A percentile compares a stretch with the other conserved stretches of the same genome.
phyloP scores from a whole-genome alignment of 2,329 filamentous ascomycete species.

The Rhinocladiella mackenziei region DNA sequence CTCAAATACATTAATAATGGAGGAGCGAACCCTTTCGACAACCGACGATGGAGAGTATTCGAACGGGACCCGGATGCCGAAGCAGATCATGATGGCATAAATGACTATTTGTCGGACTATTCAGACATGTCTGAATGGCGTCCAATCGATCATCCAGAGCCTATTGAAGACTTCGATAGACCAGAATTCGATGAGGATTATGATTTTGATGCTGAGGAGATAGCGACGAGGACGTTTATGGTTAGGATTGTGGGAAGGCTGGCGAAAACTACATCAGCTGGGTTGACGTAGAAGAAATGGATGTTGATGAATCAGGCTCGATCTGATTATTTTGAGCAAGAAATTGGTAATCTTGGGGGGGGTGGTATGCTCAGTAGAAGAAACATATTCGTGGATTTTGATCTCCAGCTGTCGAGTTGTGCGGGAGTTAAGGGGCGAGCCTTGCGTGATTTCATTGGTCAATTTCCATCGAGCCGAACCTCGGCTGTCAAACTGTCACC shows the following conservation, averaged over 20 bases:
- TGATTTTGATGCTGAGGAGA: constrained; percentile 12
- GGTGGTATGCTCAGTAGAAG: too few relatives aligned
- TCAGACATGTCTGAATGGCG: constrained; percentile 15
- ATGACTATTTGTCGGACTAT: constrained; percentile 4
- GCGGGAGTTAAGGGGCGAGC: too few relatives aligned
- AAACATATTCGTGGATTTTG: too few relatives aligned
- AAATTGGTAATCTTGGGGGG: too few relatives aligned
- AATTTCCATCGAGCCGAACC: too few relatives aligned
- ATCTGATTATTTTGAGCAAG: too few relatives aligned
- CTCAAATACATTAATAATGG: constrained; percentile 14
- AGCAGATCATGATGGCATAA: not conserved
- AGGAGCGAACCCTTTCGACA: constrained; percentile 8
- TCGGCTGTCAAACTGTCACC: too few relatives aligned
- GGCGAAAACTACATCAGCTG: too few relatives aligned
- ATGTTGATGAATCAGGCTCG: too few relatives aligned
- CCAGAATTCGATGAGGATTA: constrained; percentile 11
- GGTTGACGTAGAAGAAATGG: too few relatives aligned
- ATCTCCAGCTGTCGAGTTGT: too few relatives aligned
- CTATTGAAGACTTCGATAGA: constrained; percentile 7
- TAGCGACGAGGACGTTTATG: constrained; percentile 14
- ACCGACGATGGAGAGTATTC: constrained; percentile 5
- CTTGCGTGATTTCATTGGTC: too few relatives aligned
- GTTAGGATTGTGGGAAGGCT: constrained; percentile 49
- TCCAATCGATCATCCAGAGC: constrained; percentile 3
- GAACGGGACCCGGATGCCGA: not conserved